Base-by-base conservation (phyloP, 768 basidiomycete genomes). In the Russula brevipes region DNA sequence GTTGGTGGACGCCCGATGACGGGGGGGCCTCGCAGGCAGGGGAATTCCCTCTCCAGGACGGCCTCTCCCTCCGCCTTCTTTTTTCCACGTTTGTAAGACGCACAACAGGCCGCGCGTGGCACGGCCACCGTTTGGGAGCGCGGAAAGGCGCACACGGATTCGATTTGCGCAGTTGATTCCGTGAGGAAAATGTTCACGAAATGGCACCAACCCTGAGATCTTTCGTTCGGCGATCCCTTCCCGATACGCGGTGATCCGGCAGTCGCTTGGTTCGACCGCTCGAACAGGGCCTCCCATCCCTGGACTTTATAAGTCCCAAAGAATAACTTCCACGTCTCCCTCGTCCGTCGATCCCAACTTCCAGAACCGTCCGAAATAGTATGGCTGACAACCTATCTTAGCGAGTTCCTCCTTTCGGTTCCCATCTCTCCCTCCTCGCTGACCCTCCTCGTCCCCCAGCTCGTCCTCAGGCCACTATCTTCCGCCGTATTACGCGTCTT, bases 191-290 rank as follows among this genome's bases (percentile, higher is more conserved):
- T 24, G 47, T 63, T 63, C 60, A 62, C 60, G 44, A 52, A 59
- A 68, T 59, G 57, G 51, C 57, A 54, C 30, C 56, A 61, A 63
- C 63, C 65, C 68, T 67, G 66, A 71, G 69, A 70, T 70, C 70
- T 60, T 24, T 53, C 59, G 46, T 68, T 72, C 70, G 67, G 69
- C 66, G 64, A 69, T 72, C 63, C 56, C 49, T 53, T 66, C 73
- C 73, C 72, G 72, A 73, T 74, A 67, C 67, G 72, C 71, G 67
- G 69, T 73, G 74, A 75, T 75, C 74, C 73, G 74, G 70, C 72
- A 72, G 70, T 70, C 70, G 59, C 54, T 63, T 66, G 60, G 69
- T 64, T 65, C 68, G 62, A 65, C 60, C 49, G 69, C 65, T 70
- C 67, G 57, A 66, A 65, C 66, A 45, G 65, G 59, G n/a, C 64